These are phyloP conservation scores for Sodiomyces alkalinus DNA, from an alignment of 2,329 filamentous ascomycete species.

Conservation along the genomic window DNA sequence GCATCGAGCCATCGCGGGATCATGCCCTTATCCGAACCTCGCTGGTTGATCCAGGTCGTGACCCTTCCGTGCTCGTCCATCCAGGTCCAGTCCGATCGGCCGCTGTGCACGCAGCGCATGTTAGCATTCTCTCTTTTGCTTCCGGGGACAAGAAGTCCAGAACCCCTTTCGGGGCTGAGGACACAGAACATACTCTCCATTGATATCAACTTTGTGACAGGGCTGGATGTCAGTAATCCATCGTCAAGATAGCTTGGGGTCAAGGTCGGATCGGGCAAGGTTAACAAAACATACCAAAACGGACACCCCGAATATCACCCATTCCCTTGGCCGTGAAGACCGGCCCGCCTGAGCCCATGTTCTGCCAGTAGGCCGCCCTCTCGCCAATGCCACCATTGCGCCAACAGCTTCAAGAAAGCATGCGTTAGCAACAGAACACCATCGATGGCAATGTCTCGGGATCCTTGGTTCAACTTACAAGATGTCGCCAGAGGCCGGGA, in stretches of 20 bases:
- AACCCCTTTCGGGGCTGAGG: too few relatives aligned
- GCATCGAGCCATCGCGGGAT: constrained; percentile 11
- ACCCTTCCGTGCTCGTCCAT: constrained; percentile 8
- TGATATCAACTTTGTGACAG: constrained; percentile 8
- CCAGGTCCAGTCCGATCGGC: constrained; percentile 13
- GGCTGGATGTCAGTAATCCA: background rate
- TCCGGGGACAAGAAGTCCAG: too few relatives aligned
- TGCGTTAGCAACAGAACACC: too few relatives aligned
- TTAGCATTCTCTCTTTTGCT: too few relatives aligned
- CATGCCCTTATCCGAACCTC: constrained; percentile 8
- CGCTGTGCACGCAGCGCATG: background rate
- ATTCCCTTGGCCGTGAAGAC: constrained; percentile 9
- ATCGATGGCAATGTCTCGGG: too few relatives aligned
- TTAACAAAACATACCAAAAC: constrained; percentile 6
- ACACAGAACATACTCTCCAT: constrained; percentile 5
- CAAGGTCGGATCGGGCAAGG: too few relatives aligned
- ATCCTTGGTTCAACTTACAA: background rate
- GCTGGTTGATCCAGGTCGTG: constrained; percentile 10
- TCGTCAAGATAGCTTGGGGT: too few relatives aligned
- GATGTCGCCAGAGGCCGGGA: constrained; percentile 11
- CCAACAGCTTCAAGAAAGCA: constrained; percentile 16
- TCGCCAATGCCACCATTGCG: constrained; percentile 16
- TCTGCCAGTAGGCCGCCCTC: constrained; percentile 17
- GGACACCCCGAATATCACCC: constrained; percentile 9
- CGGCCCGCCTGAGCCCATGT: constrained; percentile 8